These are phyloP conservation scores for Graphilbum sp. DNA, from an alignment of 2,329 filamentous ascomycete species.

Conservation along the genomic window DNA sequence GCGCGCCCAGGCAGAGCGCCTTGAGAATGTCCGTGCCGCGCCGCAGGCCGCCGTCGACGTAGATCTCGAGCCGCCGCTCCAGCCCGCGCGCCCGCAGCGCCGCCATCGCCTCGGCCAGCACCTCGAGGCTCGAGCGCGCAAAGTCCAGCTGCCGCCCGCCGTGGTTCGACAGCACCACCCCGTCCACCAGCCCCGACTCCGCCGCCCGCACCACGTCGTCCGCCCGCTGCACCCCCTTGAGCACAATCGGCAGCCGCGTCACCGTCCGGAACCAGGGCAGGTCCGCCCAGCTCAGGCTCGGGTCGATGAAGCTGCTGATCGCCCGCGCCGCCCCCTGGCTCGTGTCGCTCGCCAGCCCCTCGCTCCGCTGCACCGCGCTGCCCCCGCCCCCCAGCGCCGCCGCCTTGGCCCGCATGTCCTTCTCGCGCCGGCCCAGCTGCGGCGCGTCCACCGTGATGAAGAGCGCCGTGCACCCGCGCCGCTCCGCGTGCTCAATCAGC, in stretches of 20 bases:
- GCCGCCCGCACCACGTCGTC: conserved; percentile 86
- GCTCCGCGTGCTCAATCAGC: conserved; percentile 85
- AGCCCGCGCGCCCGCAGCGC: conserved; percentile 58
- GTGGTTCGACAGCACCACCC: conserved; percentile 90
- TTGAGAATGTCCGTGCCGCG: conserved; percentile 91
- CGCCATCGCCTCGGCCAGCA: conserved; percentile 87
- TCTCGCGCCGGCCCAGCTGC: conserved; percentile 85
- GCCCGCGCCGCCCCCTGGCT: conserved; percentile 86
- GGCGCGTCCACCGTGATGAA: conserved; percentile 98
- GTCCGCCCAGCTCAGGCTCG: conserved; percentile 81
- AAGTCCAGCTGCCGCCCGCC: conserved; percentile 90
- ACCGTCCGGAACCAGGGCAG: conserved; percentile 84
- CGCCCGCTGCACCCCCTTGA: conserved; percentile 92
- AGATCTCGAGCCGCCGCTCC: conserved; percentile 69
- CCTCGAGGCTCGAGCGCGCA: conserved; percentile 73
- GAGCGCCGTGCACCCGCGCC: conserved; percentile 79
- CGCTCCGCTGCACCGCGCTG: conserved; percentile 68
- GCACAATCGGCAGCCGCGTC: conserved; percentile 85
- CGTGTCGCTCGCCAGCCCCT: conserved; percentile 59
- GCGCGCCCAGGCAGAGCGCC: conserved; percentile 80
- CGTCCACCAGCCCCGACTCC: conserved; percentile 58
- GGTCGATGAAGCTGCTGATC: conserved; percentile 95
- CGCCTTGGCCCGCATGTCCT: conserved; percentile 94
- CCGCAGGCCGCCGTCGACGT: conserved; percentile 77
- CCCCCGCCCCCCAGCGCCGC: conserved; percentile 46